phyloP scores from a whole-genome alignment of 2,329 filamentous ascomycete species.

The Botryosphaeria dothidea region DNA sequence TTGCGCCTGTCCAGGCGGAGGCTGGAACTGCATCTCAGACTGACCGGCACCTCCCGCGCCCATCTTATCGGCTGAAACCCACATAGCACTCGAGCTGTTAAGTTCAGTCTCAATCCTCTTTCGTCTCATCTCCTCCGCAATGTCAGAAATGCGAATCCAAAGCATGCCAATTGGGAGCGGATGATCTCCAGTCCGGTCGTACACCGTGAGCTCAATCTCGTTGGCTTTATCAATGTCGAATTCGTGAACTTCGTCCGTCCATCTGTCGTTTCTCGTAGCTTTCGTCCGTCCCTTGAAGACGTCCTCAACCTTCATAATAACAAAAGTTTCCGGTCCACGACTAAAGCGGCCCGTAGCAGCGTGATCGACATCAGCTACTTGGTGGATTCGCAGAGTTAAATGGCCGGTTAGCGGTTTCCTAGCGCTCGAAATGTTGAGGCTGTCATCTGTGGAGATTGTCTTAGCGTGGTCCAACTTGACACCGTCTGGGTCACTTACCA shows the following conservation, averaged over 20 bases:
- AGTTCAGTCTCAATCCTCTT: constrained; percentile 98
- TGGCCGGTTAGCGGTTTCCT: constrained; percentile 94
- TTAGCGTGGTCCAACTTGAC: constrained; percentile 29
- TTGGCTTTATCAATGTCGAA: constrained; percentile 98
- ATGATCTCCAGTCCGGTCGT: constrained; percentile 85
- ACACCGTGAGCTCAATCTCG: constrained; percentile 95
- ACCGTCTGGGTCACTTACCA: constrained; percentile 57
- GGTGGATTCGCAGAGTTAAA: constrained; percentile 80
- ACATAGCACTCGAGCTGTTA: constrained; percentile 73
- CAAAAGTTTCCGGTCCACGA: constrained; percentile 89
- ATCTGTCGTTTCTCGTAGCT: constrained; percentile 81
- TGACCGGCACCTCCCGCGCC: constrained; percentile 57
- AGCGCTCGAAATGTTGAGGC: constrained; percentile 90
- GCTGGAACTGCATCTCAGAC: constrained; percentile 57
- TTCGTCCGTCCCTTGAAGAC: constrained; percentile 85
- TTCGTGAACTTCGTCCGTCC: constrained; percentile 88
- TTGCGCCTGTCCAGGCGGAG: constrained; percentile 45
- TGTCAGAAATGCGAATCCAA: constrained; percentile 95
- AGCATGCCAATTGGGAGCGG: constrained; percentile 91
- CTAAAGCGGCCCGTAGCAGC: constrained; percentile 79
- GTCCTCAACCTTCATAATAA: constrained; percentile 96
- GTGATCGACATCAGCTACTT: constrained; percentile 93
- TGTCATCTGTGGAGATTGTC: constrained; percentile 70
- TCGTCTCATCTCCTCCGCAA: constrained; percentile 93
- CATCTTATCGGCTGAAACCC: constrained; percentile 98